phyloP scores from a whole-genome alignment of 192 early-diverging fungal species.

The Backusella westeae region DNA sequence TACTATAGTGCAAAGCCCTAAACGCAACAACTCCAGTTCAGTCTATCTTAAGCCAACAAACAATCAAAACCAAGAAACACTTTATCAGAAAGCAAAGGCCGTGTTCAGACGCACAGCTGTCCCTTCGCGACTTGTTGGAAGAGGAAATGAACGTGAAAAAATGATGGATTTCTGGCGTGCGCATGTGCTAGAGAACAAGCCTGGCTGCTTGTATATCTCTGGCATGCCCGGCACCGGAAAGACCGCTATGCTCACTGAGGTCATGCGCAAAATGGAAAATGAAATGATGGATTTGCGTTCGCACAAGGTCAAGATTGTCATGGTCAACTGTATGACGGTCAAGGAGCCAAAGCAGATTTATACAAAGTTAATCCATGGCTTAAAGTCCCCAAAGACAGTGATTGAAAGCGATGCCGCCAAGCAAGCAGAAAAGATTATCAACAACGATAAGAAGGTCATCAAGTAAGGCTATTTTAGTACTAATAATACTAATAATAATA shows the following conservation, averaged over 20 bases:
- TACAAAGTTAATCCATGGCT: constrained; percentile 57
- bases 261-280: constrained; percentile 42
- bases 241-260: constrained; percentile 76
- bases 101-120: constrained; percentile 60
- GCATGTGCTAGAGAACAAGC: constrained; percentile 45
- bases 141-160: constrained; percentile 50
- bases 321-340: constrained; percentile 88
- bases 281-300: constrained; percentile 32
- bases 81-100: constrained; percentile 18
- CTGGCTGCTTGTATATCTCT: constrained; percentile 81
- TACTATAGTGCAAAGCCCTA: neutral
- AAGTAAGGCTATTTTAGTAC: constrained; percentile 34
- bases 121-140: constrained; percentile 64
- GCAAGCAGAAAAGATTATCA: constrained; percentile 52
- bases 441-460: constrained; percentile 47
- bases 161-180: constrained; percentile 52
- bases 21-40: neutral
- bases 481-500: neutral
- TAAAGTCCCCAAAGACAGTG: constrained; percentile 33
- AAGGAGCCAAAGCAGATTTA: constrained; percentile 70
- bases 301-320: constrained; percentile 54
- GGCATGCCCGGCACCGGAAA: constrained; percentile 95
- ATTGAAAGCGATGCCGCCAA: constrained; percentile 48
- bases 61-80: neutral
- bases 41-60: neutral